Conservation (phyloP, 2,329 filamentous ascomycete genomes). For the Chaetoscypha palmicola region DNA sequence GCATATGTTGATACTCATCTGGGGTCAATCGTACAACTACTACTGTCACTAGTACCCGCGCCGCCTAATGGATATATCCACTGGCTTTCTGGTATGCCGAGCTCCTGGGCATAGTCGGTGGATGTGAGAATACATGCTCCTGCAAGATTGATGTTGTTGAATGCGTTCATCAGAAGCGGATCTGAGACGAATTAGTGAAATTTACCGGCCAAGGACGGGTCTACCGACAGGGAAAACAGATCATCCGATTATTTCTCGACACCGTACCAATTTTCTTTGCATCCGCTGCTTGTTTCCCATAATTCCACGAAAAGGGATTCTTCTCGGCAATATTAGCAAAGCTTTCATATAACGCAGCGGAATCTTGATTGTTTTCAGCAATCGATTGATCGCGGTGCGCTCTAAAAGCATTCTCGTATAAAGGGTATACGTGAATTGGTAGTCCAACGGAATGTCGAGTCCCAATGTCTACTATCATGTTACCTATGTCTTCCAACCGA, state of each 20-base stretch:
- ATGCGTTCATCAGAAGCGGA: conserved; percentile 63
- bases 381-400: conserved; percentile 48
- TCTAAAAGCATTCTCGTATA: conserved; percentile 59
- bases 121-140: conserved; percentile 55
- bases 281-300: conserved; percentile 38
- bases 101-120: conserved; percentile 42
- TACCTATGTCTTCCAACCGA: not conserved
- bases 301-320: conserved; percentile 51
- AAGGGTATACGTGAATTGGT: conserved; percentile 60
- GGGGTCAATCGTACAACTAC: conserved; percentile 39
- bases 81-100: conserved; percentile 46
- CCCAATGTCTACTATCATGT: conserved; percentile 41
- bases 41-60: conserved; percentile 52
- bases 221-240: conserved; percentile 59
- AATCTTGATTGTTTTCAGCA: conserved; percentile 50
- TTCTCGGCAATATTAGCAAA: conserved; percentile 50
- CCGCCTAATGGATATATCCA: conserved; percentile 61
- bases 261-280: conserved; percentile 47
- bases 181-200: conserved; percentile 37
- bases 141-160: conserved; percentile 61
- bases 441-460: conserved; percentile 51
- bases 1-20: conserved; percentile 6
- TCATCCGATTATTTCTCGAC: conserved; percentile 55
- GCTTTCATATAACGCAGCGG: conserved; percentile 50
- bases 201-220: too few relatives aligned